Percentiles rank a stretch among this genome's conserved stretches.
These are phyloP conservation scores for Microcos paniculata DNA, from an alignment of 345 rosid genomes.

Conservation along the genomic window DNA sequence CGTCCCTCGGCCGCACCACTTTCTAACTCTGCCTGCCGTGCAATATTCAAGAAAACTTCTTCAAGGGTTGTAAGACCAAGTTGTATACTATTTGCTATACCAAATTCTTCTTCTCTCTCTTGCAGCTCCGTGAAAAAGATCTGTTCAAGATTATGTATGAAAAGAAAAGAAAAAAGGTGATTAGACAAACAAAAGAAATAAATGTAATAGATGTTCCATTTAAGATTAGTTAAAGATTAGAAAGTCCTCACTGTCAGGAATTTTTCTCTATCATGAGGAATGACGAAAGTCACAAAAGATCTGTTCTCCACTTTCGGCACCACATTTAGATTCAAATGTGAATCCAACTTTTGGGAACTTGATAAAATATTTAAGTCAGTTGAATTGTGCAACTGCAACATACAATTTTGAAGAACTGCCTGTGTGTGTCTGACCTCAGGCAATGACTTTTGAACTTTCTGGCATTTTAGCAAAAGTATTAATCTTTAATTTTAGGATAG, in stretches of 20 bases:
- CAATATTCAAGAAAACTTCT: constrained; percentile 96
- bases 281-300: constrained; percentile 74
- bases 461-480: constrained; percentile 7
- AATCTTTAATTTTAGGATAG: background rate
- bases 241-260: constrained; percentile 52
- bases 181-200: background rate
- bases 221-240: too few relatives aligned
- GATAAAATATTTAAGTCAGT: background rate
- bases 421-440: constrained; percentile 71
- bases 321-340: constrained; percentile 42
- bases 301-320: constrained; percentile 66
- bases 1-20: constrained; percentile 77
- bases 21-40: constrained; percentile 89
- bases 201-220: background rate
- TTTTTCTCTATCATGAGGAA: constrained; percentile 77
- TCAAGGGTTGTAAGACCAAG: constrained; percentile 92
- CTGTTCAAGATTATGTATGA: constrained; percentile 34
- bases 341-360: background rate
- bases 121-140: constrained; percentile 65
- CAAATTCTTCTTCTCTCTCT: constrained; percentile 60
- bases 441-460: constrained; percentile 67
- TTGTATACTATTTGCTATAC: constrained; percentile 81
- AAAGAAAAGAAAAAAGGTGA: background rate
- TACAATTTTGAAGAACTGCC: constrained; percentile 71
- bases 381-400: constrained; percentile 27